Conservation (phyloP, 2,329 filamentous ascomycete genomes). For the Raffaelea albimanens region DNA sequence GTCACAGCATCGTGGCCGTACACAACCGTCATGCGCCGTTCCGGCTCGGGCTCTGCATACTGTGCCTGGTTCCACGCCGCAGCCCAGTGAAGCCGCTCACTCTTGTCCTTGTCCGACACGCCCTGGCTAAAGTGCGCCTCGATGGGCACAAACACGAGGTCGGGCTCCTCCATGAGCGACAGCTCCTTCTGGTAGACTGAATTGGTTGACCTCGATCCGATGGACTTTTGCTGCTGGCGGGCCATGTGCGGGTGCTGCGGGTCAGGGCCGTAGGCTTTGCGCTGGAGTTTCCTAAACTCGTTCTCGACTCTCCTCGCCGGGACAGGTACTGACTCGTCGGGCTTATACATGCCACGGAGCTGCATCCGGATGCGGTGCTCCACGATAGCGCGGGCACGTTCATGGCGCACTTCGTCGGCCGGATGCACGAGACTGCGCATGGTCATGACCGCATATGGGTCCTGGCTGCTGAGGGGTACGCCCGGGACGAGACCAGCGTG, state of each 20-base stretch:
- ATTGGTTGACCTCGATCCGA: neutral
- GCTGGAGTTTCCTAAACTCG: slow-evolving; percentile 12
- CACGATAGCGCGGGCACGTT: slow-evolving; percentile 21
- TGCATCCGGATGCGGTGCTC: slow-evolving; percentile 22
- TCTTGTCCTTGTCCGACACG: neutral
- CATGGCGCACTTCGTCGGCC: slow-evolving; percentile 40
- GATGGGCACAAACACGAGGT: slow-evolving; percentile 22
- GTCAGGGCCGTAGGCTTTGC: slow-evolving; percentile 9
- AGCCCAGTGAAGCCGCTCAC: slow-evolving; percentile 45
- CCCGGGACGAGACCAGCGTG: slow-evolving; percentile 81
- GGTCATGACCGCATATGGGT: slow-evolving; percentile 81
- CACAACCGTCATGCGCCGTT: slow-evolving; percentile 55
- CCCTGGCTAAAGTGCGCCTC: slow-evolving; percentile 35
- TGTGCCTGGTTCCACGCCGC: slow-evolving; percentile 50
- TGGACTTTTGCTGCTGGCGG: slow-evolving; percentile 3
- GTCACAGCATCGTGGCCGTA: slow-evolving; percentile 79
- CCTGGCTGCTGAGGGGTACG: slow-evolving; percentile 56
- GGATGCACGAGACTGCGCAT: slow-evolving; percentile 69
- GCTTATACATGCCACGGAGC: slow-evolving; percentile 9
- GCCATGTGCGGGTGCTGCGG: slow-evolving; percentile 6
- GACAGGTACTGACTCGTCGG: slow-evolving; percentile 9
- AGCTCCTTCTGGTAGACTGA: no score
- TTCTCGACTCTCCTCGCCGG: slow-evolving; percentile 11
- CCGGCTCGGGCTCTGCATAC: slow-evolving; percentile 16
- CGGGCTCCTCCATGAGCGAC: neutral